phyloP scores from a whole-genome alignment of 2,329 filamentous ascomycete species.

The Colletotrichum cordylinicola region DNA sequence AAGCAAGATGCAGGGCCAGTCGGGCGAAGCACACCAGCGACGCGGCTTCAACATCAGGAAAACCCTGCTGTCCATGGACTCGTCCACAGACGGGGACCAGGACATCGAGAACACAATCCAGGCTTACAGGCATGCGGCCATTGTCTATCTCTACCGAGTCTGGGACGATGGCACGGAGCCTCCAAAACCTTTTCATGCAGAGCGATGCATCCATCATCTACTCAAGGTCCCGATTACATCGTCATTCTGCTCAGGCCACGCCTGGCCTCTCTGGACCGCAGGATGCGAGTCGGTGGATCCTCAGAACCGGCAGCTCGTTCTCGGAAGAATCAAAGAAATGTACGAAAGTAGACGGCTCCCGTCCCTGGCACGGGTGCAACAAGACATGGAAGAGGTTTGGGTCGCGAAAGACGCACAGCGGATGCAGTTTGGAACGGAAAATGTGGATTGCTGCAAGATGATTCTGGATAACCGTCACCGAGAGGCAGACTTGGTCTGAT shows the following conservation, averaged over 20 bases:
- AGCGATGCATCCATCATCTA: conserved; percentile 30
- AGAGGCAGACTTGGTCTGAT: conserved; percentile 13
- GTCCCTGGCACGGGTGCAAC: conserved; percentile 29
- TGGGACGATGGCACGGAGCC: conserved; percentile 29
- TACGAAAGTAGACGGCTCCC: conserved; percentile 32
- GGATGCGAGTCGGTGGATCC: conserved; percentile 34
- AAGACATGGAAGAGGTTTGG: conserved; percentile 36
- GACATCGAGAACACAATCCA: conserved; percentile 31
- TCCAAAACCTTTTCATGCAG: conserved; percentile 25
- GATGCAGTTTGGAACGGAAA: conserved; percentile 30
- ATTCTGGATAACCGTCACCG: conserved; percentile 4
- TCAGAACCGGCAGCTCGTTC: conserved; percentile 26
- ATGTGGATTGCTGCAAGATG: conserved; percentile 33
- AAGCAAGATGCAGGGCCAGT: conserved; percentile 28
- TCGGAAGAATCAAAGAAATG: conserved; percentile 30
- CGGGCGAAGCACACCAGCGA: background rate
- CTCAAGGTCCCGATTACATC: conserved; percentile 29
- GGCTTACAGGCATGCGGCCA: conserved; percentile 34
- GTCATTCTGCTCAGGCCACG: conserved; percentile 32
- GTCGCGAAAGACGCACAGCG: conserved; percentile 31
- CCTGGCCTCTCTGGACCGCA: conserved; percentile 37
- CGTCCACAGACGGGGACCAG: background rate
- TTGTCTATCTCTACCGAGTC: conserved; percentile 35
- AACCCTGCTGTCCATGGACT: background rate
- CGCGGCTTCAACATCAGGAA: background rate